Evolutionary conservation across 2,329 filamentous ascomycete species (phyloP), one percentile per base, ranked within the genome.

Genomic region (Acrocalymma vagum): DNA sequence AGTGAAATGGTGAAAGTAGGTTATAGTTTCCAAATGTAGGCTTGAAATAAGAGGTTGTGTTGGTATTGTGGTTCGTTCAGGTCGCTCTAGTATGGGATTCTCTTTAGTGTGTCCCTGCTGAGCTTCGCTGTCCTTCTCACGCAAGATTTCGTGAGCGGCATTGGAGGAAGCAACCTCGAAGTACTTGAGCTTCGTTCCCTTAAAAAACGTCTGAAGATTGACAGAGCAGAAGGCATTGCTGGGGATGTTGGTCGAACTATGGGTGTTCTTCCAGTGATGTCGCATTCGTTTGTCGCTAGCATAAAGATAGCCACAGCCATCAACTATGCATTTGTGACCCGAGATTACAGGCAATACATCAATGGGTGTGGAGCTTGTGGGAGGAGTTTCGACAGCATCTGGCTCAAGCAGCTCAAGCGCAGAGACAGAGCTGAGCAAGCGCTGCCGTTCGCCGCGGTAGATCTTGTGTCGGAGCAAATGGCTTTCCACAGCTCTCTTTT

Each of bases 381-480:
- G 16, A 6, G 66, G 65, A 11, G 58, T 30, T 3, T 30, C 38
- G 2, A 70, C 66, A 20, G 63, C 38, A 9, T 69, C 54, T 8
- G 67, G 65, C 24, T 70, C 64, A 6, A 57, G 24, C 13, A 71
- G 46, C 6, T 62, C 29, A 13, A 68, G 45, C 29, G 51, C 40
- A 26, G 58, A 34, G 13, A 69, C 55, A 9, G 42, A 43, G 6
- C 38, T 29, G 9, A 71, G 33, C 14, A 70, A 35, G 5, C 28
- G 36, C 30, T 63, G 58, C 44, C 64, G 50, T 26, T 67, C 58
- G 7, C 53, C 51, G 21, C 68, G 64, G 38, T 70, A 71, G 27
- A 71, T 65, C 38, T 69, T 70, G 47, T 71, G 68, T 22, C 66
- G 56, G 7, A 71, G 62, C 17, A 71, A 45, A 29, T 72, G 67